These are phyloP conservation scores for Teunomyces gatunensis DNA, from an alignment of 805 yeast species.

Conservation along the genomic window DNA sequence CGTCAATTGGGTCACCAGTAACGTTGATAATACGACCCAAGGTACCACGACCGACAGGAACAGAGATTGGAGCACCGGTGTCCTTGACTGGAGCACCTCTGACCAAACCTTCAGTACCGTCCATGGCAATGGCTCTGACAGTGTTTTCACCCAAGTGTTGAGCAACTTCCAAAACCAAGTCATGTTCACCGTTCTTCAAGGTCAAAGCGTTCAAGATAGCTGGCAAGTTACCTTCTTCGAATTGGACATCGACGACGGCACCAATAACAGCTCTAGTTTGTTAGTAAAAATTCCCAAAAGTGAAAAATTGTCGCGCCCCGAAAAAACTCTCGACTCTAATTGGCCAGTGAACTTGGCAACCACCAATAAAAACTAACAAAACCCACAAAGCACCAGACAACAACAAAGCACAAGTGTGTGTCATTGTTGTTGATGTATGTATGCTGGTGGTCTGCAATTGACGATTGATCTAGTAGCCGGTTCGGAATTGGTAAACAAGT, in stretches of 20 bases:
- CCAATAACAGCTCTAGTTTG: constrained; percentile 85
- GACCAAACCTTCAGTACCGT: constrained; percentile 99
- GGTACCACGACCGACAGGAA: constrained; percentile 99
- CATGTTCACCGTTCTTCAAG: constrained; percentile 71
- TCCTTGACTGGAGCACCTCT: constrained; percentile 91
- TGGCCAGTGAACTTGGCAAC: neutral
- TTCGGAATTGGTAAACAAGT: neutral
- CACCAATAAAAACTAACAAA: neutral
- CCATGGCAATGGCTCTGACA: constrained; percentile 99
- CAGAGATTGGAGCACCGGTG: constrained; percentile 98
- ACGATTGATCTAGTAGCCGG: neutral
- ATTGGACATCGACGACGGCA: constrained; percentile 99
- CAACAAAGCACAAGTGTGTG: no score
- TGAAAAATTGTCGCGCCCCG: constrained; percentile 1
- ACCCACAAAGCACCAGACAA: no score
- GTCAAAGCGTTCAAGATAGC: constrained; percentile 96
- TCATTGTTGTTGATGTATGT: no score
- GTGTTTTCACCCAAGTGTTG: constrained; percentile 99
- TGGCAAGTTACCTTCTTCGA: constrained; percentile 96
- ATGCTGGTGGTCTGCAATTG: neutral
- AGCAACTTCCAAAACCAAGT: constrained; percentile 95
- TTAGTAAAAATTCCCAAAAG: neutral
- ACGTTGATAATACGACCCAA: constrained; percentile 98
- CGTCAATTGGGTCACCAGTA: constrained; percentile 99
- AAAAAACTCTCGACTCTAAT: constrained; percentile 2